Evolutionary conservation across 441 rosid genomes (phyloP).

Genomic region (Erodium trifolium): DNA sequence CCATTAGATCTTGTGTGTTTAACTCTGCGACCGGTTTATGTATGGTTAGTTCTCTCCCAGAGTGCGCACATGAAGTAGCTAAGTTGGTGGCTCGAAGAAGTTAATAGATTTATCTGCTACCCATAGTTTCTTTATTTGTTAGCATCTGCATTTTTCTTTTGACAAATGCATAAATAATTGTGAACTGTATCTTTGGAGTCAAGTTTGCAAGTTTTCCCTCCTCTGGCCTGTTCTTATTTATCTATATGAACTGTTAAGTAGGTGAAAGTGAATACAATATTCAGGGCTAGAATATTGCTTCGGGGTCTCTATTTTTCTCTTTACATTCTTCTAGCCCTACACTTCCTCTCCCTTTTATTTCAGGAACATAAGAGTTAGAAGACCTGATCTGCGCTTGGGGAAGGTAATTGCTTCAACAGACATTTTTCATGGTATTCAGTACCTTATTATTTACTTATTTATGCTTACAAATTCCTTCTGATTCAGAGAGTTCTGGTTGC

Average conservation of each 20-base stretch:
- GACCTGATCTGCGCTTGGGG: slow-evolving; percentile 2
- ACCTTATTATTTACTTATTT: background rate
- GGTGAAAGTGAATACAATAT: background rate
- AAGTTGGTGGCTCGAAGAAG: background rate
- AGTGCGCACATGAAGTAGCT: background rate
- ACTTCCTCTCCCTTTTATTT: background rate
- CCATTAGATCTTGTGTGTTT: background rate
- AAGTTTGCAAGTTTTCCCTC: background rate
- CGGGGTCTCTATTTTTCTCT: background rate
- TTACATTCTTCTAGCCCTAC: background rate
- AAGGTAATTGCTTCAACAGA: slow-evolving; percentile 2
- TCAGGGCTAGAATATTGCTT: background rate
- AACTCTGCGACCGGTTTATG: background rate
- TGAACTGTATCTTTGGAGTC: background rate
- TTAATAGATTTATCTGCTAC: background rate
- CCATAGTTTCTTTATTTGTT: background rate
- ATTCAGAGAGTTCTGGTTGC: background rate
- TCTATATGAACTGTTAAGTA: background rate
- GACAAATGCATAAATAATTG: slow-evolving; percentile 7
- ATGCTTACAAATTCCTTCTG: background rate
- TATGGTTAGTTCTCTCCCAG: background rate
- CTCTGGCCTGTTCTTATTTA: background rate
- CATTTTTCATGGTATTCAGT: background rate
- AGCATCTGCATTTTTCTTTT: slow-evolving; percentile 7
- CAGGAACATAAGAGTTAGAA: slow-evolving; percentile 4